These are phyloP conservation scores for Aspergillus arachidicola DNA, from an alignment of 2,329 filamentous ascomycete species.

Conservation along the genomic window DNA sequence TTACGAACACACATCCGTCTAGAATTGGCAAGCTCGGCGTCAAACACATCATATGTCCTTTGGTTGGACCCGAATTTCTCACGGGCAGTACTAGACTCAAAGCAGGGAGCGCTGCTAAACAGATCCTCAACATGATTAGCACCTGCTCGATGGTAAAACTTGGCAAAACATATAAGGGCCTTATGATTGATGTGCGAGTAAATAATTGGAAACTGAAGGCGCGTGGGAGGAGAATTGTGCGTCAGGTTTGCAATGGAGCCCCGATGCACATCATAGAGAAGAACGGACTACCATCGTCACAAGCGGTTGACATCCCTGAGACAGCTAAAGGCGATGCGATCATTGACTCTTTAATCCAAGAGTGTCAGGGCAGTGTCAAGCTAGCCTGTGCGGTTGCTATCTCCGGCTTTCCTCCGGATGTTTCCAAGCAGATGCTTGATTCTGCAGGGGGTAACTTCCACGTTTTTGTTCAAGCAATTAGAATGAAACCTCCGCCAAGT, in stretches of 20 bases:
- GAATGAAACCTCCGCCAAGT: constrained; percentile 1
- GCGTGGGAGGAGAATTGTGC: background rate
- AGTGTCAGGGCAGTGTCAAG: constrained; percentile 37
- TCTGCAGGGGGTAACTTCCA: constrained; percentile 20
- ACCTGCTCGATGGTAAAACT: constrained; percentile 46
- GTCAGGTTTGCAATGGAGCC: constrained; percentile 28
- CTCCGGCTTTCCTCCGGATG: constrained; percentile 25
- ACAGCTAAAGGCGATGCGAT: constrained; percentile 25
- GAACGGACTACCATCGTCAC: constrained; percentile 11
- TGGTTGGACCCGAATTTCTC: constrained; percentile 48
- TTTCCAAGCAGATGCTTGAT: constrained; percentile 26
- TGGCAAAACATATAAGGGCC: constrained; percentile 48
- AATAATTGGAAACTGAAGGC: background rate
- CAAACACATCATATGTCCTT: constrained; percentile 39
- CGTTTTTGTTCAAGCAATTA: constrained; percentile 24
- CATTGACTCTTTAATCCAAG: constrained; percentile 31
- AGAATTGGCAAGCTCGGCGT: constrained; percentile 31
- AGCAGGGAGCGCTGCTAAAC: constrained; percentile 50
- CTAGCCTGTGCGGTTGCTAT: constrained; percentile 34
- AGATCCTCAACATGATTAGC: constrained; percentile 50
- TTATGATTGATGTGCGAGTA: constrained; percentile 17
- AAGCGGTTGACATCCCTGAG: background rate
- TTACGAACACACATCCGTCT: constrained; percentile 27
- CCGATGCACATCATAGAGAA: constrained; percentile 36
- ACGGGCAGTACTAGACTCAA: constrained; percentile 52